Percentiles rank a stretch among this genome's conserved stretches.
Evolutionary conservation across 768 basidiomycete genomes (phyloP).

Genomic region (Coprinopsis strossmayeri): DNA sequence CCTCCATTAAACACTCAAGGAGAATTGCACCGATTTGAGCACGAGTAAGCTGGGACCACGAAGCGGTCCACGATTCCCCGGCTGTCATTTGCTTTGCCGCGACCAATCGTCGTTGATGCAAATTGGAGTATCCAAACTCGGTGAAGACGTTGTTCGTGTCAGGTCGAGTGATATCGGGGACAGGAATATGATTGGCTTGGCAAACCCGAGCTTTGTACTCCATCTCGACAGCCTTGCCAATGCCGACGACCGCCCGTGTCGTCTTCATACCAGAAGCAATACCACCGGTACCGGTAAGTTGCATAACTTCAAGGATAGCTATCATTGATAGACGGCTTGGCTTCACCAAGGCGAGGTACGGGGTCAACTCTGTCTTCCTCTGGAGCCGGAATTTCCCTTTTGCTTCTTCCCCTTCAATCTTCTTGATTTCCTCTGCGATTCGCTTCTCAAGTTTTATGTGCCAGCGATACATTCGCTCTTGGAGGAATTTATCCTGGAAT

Average conservation of each 20-base stretch:
- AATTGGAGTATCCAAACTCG: constrained; percentile 48
- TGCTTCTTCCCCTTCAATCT: constrained; percentile 31
- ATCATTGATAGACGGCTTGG: constrained; percentile 80
- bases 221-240: constrained; percentile 82
- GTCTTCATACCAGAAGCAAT: constrained; percentile 87
- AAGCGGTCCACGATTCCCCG: constrained; percentile 66
- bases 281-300: constrained; percentile 69
- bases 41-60: constrained; percentile 77
- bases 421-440: constrained; percentile 44
- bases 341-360: constrained; percentile 71
- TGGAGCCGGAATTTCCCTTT: background rate
- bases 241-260: constrained; percentile 66
- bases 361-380: constrained; percentile 32
- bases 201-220: constrained; percentile 87
- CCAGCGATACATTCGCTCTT: constrained; percentile 86
- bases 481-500: constrained; percentile 42
- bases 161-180: constrained; percentile 28
- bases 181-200: constrained; percentile 50
- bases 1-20: constrained; percentile 78
- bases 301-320: constrained; percentile 86
- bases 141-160: constrained; percentile 45
- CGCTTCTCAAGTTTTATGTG: constrained; percentile 51
- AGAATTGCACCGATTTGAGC: constrained; percentile 78
- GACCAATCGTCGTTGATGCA: constrained; percentile 59
- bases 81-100: constrained; percentile 60